Evolutionary conservation across 805 yeast species (phyloP).

Genomic region (Debaryomyces prosopidis): DNA sequence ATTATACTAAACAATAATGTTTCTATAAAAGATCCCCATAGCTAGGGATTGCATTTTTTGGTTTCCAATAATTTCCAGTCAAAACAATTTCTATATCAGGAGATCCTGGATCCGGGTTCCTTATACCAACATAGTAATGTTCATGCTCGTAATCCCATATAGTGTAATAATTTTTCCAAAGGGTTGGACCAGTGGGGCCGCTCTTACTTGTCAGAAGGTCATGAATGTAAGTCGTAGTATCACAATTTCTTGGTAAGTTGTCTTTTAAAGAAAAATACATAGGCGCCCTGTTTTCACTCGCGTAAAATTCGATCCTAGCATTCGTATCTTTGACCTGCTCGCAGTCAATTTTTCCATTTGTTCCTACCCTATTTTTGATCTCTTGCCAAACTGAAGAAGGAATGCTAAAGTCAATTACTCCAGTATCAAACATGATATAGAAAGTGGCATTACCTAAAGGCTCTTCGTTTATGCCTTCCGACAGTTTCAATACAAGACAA

Average conservation of each 20-base stretch:
- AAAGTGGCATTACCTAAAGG: background rate
- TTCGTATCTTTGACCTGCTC: background rate
- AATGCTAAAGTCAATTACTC: background rate
- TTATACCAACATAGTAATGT: background rate
- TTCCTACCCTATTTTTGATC: background rate
- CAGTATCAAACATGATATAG: slow-evolving; percentile 2
- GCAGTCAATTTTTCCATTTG: background rate
- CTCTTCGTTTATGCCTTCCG: background rate
- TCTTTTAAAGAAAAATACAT: background rate
- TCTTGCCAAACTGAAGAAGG: background rate
- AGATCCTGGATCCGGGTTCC: slow-evolving; percentile 3
- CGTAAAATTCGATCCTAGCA: background rate
- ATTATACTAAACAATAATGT: no score
- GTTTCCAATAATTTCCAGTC: no score
- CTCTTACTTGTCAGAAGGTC: background rate
- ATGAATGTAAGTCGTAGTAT: background rate
- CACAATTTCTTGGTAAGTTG: background rate
- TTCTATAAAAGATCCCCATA: no score
- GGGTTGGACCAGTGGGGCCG: background rate
- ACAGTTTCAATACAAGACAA: no score
- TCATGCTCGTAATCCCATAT: slow-evolving; percentile 5
- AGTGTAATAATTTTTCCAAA: background rate
- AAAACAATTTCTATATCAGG: slow-evolving; percentile 4
- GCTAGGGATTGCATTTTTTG: no score
- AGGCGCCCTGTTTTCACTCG: background rate